Conservation (phyloP, 345 rosid genomes). For the Pistacia vera region DNA sequence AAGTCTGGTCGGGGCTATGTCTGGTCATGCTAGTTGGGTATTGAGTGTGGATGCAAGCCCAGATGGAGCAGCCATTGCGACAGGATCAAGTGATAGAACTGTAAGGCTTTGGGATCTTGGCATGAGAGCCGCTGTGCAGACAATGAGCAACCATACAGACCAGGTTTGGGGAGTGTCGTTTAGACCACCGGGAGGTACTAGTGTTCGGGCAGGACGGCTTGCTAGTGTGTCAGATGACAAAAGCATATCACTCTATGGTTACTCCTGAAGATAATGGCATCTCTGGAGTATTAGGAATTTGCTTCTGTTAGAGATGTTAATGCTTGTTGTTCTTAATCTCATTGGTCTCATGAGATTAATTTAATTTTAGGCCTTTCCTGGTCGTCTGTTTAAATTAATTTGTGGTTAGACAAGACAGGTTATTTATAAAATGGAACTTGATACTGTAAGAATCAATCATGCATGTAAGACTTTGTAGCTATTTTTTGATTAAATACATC, state of each 20-base stretch:
- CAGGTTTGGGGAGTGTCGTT: slow-evolving; percentile 96
- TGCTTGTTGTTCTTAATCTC: background rate
- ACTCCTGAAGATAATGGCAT: slow-evolving; percentile 44
- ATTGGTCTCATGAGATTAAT: background rate
- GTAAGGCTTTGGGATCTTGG: slow-evolving; percentile 95
- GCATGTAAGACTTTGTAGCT: background rate
- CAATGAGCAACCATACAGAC: slow-evolving; percentile 86
- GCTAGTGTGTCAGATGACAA: slow-evolving; percentile 97
- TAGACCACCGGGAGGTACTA: slow-evolving; percentile 56
- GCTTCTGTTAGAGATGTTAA: background rate
- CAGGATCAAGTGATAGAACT: slow-evolving; percentile 93
- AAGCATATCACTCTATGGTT: slow-evolving; percentile 85
- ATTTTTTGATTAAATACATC: background rate
- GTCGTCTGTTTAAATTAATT: background rate
- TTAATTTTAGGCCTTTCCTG: too few relatives aligned
- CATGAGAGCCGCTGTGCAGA: slow-evolving; percentile 92
- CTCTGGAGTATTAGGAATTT: too few relatives aligned
- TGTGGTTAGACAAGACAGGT: background rate
- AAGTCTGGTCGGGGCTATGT: slow-evolving; percentile 69
- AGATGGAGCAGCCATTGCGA: slow-evolving; percentile 80
- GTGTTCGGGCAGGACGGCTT: slow-evolving; percentile 59
- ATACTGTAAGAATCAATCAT: background rate
- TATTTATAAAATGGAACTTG: too few relatives aligned
- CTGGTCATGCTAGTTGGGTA: slow-evolving; percentile 94
- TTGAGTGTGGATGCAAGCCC: slow-evolving; percentile 93